Evolutionary conservation across 73 alveolate species (phyloP), one percentile per base, ranked within the genome.

Genomic region (Tetrahymena thermophila): DNA sequence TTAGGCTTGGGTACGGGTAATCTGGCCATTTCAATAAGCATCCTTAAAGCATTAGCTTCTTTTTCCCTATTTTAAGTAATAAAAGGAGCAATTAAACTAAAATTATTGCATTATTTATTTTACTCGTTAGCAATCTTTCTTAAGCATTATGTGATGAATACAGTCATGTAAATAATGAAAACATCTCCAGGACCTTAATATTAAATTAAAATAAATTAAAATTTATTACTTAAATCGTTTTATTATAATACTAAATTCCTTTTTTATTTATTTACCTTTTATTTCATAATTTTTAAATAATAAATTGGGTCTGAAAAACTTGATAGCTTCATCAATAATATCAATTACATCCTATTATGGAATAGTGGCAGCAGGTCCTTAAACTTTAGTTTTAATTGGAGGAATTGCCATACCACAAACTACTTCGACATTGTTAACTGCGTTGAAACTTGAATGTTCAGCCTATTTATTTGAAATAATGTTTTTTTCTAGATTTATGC

Each of bases 251-350:
- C 11, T 23, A 71, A 28, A 15, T 6, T 0, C 3, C 16, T 10
- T 19, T 2, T n/a, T 1, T 23, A 71, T n/a, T 4, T 4, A 25
- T 1, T 5, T 71, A 71, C 89, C 89, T 50, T 96, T 95, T 17
- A 97, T 96, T 42, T 97, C 95, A 94, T 94, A 97, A 95, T 97
- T 97, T 94, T 97, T 96, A 95, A 97, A 97, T 94, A 97, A 96
- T 44, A 97, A 96, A 85, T 97, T 96, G 28, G 97, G 98, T 96
- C 99, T 95, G 93, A 97, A 97, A 35, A 93, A 93, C 34, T 50
- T 55, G 25, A 97, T 93, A 25, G 99, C 99, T 93, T 97, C 99
- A 96, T 97, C 99, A 25, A 97, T 94, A 84, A 97, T 96, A 94
- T 97, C 99, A 44, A 95, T 96, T 34, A 85, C 96, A 23, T 96